Evolutionary conservation across 2,329 filamentous ascomycete species (phyloP).

Genomic region (Claviceps pazoutovae): DNA sequence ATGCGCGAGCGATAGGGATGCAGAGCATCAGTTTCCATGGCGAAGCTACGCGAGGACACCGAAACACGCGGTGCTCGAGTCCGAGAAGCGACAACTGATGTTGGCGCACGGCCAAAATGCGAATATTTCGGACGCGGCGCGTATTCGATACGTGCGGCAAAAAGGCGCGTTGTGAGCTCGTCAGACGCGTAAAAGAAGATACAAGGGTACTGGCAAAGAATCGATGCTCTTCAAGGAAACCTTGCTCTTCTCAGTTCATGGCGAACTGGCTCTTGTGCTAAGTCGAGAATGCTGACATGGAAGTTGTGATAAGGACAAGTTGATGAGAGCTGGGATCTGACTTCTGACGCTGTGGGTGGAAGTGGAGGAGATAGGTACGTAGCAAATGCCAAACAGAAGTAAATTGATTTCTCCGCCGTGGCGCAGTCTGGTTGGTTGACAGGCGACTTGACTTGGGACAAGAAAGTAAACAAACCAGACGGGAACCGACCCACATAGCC

Average conservation of each 20-base stretch:
- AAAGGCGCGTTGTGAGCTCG: background rate
- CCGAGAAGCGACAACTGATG: conserved; percentile 9
- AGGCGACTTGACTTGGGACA: conserved; percentile 6
- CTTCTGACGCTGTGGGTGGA: no score
- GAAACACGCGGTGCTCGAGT: conserved; percentile 10
- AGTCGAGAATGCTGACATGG: background rate
- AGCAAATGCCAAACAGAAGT: background rate
- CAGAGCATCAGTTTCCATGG: conserved; percentile 28
- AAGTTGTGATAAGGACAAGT: background rate
- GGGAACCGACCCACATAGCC: background rate
- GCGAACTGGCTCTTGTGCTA: background rate
- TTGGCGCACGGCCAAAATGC: conserved; percentile 5
- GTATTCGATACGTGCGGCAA: background rate
- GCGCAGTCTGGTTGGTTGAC: conserved; percentile 8
- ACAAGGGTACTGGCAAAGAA: conserved; percentile 6
- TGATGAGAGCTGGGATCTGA: no score
- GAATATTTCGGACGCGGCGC: background rate
- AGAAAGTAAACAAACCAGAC: conserved; percentile 22
- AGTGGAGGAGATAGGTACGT: background rate
- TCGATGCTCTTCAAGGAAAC: background rate
- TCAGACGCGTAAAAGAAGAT: background rate
- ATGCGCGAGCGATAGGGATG: conserved; percentile 33
- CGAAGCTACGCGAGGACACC: conserved; percentile 11
- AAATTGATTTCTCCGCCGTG: background rate
- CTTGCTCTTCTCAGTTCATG: background rate